Base-by-base conservation (phyloP, 1,139 yeast species). In the Geotrichum histeridarum region DNA sequence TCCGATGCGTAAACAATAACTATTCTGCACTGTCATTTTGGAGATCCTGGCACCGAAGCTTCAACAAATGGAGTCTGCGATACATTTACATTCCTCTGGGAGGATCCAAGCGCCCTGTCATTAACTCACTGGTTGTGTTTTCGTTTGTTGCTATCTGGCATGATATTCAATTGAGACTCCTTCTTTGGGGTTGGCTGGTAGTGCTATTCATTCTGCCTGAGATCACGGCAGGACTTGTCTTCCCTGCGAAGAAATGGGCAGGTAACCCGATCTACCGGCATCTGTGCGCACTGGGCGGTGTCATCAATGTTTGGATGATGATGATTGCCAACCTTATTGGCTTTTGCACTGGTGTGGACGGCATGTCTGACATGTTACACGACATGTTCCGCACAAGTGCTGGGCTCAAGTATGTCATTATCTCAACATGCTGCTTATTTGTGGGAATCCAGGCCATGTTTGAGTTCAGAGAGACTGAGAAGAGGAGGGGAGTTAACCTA, bases 31-130 rank as follows among this genome's bases (percentile, higher is more conserved):
- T 88, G 59, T 90, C 95, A 9, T 94, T 94, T 69, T 94, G 99
- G 99, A 79, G 99, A 66, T 95, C 97, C 1, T 94, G 99, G 99
- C 99, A 94, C 69, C 79, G 98, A 63, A 86, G 95, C 42, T 94
- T 76, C 72, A 91, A 93, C 71, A 79, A 87, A 61, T 94, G 97
- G 95, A 85, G 88, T 43, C 78, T 86, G 15, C 77, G 96, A 33
- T 78, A 79, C 59, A 79, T 93, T 47, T 93, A 93, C 64, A 78
- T 91, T 18, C 98, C 98, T 1, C 73, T 93, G 58, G 98, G 98
- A 4, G 96, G 97, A 0, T 78, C 87, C 1, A 74, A 72, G 8
- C 73, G 95, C 60, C 72, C 76, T 14, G 73, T 93, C 7, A 60
- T 86, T 51, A 91, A 93, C 59, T 82, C 91, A 33, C 73, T 93